Evolutionary conservation across 2,329 filamentous ascomycete genomes (phyloP), one percentile per base, ranked within the genome.

Genomic region (Penicillium nordicum): DNA sequence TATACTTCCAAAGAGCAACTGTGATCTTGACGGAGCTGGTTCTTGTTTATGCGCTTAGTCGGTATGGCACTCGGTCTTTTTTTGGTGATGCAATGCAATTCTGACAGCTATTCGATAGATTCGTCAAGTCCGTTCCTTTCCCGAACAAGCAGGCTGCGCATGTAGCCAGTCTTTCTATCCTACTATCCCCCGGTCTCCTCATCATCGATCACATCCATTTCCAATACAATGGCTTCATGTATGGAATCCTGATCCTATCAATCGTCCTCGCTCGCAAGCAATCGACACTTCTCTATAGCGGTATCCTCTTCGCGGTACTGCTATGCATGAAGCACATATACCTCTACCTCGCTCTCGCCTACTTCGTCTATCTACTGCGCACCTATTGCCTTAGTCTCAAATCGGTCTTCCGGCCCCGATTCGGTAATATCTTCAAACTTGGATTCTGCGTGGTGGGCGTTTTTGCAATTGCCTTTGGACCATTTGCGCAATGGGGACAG

Each of bases 131-230:
- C 2, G 84, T 88, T 3, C 83, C 87, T 41, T 73, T 80, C 16
- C 71, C 75, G 8, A 83, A 84, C n/a, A 92, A 86, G 69, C 86
- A 85, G 43, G 86, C 90, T 46, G 88, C 92, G 11, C 92, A 97
- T 69, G 90, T 89, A 25, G 90, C 89, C 45, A 92, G 92, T 25
- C 81, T 97, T 54, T 97, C 93, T 1, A 87, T 99, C 57, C 79
- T 97, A 4, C 84, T 97, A 12, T 97, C 92, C 0, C 94, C 94
- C 0, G 94, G 93, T 2, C 84, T 99, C 36, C 81, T 99, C 58
- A 95, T 99, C 71, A 97, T 99, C 73, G 94, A 99, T 70, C 94
- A 99, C 73, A 93, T 97, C 62, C 92, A 97, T 74, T 99, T 99
- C 74, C 94, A 99, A 79, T 99, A 99, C 79, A 99, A 99, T 78